Evolutionary conservation across 2,329 filamentous ascomycete species (phyloP).

Genomic region (Alternaria brassicae): DNA sequence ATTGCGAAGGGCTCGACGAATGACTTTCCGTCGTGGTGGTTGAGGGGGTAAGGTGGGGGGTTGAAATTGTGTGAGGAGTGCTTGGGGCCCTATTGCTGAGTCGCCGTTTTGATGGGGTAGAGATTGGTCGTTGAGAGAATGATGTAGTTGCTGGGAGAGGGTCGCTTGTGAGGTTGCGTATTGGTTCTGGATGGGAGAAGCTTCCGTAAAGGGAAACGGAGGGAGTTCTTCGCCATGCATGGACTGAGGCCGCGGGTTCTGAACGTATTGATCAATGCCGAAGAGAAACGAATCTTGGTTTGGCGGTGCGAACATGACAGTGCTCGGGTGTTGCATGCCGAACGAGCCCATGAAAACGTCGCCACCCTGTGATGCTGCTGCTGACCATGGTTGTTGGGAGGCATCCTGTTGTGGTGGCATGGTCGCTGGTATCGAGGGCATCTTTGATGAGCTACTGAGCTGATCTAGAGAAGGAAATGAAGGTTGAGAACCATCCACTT

Average conservation of each 20-base stretch:
- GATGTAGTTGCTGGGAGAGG: slow-evolving; percentile 32
- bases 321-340: slow-evolving; percentile 36
- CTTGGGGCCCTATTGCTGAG: slow-evolving; percentile 25
- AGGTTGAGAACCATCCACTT: slow-evolving; percentile 2
- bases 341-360: slow-evolving; percentile 37
- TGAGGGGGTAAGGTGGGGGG: slow-evolving; percentile 25
- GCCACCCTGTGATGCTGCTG: slow-evolving; percentile 34
- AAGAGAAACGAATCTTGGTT: slow-evolving; percentile 46
- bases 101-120: slow-evolving; percentile 15
- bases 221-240: slow-evolving; percentile 25
- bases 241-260: slow-evolving; percentile 25
- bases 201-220: slow-evolving; percentile 36
- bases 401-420: slow-evolving; percentile 24
- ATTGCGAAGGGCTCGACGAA: slow-evolving; percentile 63
- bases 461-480: slow-evolving; percentile 10
- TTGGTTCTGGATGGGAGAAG: slow-evolving; percentile 23
- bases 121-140: slow-evolving; percentile 42
- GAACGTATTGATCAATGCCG: slow-evolving; percentile 49
- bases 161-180: slow-evolving; percentile 31
- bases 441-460: slow-evolving; percentile 19
- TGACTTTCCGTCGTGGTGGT: slow-evolving; percentile 44
- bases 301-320: slow-evolving; percentile 45
- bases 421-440: slow-evolving; percentile 23
- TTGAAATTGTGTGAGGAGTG: slow-evolving; percentile 35
- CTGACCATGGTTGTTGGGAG: slow-evolving; percentile 29